Evolutionary conservation across 352 stramenopile species (phyloP).

Genomic region (Globisporangium megalacanthum): DNA sequence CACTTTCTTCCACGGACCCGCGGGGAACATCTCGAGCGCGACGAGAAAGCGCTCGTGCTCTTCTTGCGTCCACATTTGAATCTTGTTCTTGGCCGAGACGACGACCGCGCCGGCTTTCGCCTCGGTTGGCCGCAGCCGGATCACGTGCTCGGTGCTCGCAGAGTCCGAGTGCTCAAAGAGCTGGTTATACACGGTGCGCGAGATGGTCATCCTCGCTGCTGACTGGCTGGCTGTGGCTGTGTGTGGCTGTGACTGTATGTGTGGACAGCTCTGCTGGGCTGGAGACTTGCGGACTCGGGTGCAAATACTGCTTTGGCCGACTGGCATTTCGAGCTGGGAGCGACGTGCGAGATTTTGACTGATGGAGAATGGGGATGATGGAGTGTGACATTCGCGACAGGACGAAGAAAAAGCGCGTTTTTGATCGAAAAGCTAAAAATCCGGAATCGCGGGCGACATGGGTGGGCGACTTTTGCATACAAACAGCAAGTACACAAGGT

Average conservation of each 20-base stretch:
- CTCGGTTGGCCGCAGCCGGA: constrained; percentile 70
- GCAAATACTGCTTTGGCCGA: not conserved
- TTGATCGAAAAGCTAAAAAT: not conserved
- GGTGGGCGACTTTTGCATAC: not conserved
- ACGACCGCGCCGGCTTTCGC: constrained; percentile 74
- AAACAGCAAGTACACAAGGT: not conserved
- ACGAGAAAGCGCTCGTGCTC: constrained; percentile 84
- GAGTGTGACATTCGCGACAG: not conserved
- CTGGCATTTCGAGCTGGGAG: not conserved
- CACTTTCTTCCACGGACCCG: constrained; percentile 84
- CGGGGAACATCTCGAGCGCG: constrained; percentile 80
- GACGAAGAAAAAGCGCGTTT: not conserved
- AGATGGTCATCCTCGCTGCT: constrained; percentile 62
- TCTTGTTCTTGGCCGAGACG: constrained; percentile 76
- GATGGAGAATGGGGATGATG: not conserved
- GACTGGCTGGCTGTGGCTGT: not conserved
- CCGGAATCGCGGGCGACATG: not conserved
- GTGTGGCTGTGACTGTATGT: not conserved
- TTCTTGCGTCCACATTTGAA: constrained; percentile 85
- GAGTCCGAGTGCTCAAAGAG: constrained; percentile 56
- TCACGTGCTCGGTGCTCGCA: constrained; percentile 40
- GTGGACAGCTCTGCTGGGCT: not conserved
- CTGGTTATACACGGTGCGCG: constrained; percentile 78
- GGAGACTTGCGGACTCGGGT: constrained; percentile 1
- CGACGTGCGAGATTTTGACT: not conserved